These are phyloP conservation scores for Rhizopus stolonifer DNA, from an alignment of 371 early-diverging fungal genomes.

Conservation along the genomic window DNA sequence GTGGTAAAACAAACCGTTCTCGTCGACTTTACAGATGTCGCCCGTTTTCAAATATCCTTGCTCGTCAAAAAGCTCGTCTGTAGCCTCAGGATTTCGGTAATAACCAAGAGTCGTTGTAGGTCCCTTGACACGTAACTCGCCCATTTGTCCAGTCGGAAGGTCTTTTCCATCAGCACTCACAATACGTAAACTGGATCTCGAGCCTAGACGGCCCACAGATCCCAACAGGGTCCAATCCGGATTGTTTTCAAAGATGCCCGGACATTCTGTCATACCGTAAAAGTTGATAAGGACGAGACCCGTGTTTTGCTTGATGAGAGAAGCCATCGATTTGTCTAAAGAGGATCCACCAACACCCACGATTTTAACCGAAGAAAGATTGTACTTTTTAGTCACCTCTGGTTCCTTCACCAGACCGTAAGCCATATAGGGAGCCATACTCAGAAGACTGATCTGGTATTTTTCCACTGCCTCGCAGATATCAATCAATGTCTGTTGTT, in stretches of 20 bases:
- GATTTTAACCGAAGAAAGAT: conserved; percentile 55
- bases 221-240: conserved; percentile 27
- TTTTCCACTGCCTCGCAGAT: conserved; percentile 56
- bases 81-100: conserved; percentile 57
- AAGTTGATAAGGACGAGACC: conserved; percentile 56
- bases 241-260: conserved; percentile 4
- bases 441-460: conserved; percentile 55
- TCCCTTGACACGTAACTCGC: conserved; percentile 75
- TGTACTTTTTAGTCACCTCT: conserved; percentile 55
- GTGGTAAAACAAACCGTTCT: conserved; percentile 56
- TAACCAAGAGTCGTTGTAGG: conserved; percentile 75
- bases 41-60: conserved; percentile 81
- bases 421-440: conserved; percentile 68
- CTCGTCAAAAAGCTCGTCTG: conserved; percentile 52
- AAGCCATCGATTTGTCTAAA: conserved; percentile 50
- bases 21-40: conserved; percentile 66
- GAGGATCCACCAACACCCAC: conserved; percentile 74
- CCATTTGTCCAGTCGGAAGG: conserved; percentile 41
- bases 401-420: conserved; percentile 49
- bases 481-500: conserved; percentile 35
- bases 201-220: conserved; percentile 57
- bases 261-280: conserved; percentile 64
- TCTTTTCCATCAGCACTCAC: conserved; percentile 52
- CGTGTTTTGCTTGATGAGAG: conserved; percentile 35
- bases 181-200: conserved; percentile 56